These are phyloP conservation scores for Dorcoceras hygrometricum DNA, from an alignment of 257 asterid genomes.

Conservation along the genomic window DNA sequence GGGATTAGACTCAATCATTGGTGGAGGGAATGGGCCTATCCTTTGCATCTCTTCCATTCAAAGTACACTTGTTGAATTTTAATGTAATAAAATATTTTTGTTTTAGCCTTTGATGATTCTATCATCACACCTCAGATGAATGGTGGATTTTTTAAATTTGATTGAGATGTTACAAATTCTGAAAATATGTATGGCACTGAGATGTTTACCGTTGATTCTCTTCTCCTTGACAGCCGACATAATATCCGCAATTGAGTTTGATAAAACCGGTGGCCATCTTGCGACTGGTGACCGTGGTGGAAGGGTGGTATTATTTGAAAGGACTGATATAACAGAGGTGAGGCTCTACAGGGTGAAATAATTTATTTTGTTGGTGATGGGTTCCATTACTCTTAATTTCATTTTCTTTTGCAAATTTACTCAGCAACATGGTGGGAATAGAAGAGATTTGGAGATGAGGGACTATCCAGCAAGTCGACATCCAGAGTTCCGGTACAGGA, in stretches of 20 bases:
- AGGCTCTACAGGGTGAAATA: slow-evolving; percentile 12
- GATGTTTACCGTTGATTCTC: slow-evolving; percentile 15
- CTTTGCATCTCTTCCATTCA: no score
- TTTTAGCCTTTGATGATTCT: no score
- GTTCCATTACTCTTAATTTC: slow-evolving; percentile 12
- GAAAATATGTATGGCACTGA: slow-evolving; percentile 15
- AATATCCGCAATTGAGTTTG: slow-evolving; percentile 82
- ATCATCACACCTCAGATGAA: no score
- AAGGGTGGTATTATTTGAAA: slow-evolving; percentile 84
- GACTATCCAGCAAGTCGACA: slow-evolving; percentile 70
- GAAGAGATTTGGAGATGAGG: slow-evolving; percentile 77
- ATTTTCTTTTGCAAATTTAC: slow-evolving; percentile 19
- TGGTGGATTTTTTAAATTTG: not conserved
- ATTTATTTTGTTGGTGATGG: slow-evolving; percentile 20
- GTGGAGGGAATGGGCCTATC: no score
- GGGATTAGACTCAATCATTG: no score
- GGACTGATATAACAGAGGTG: slow-evolving; percentile 75
- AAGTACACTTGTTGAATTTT: no score
- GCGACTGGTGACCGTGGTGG: slow-evolving; percentile 97
- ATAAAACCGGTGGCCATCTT: slow-evolving; percentile 74
- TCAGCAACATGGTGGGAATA: slow-evolving; percentile 64
- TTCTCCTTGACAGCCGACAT: slow-evolving; percentile 65
- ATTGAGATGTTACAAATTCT: slow-evolving; percentile 4
- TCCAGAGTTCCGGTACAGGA: slow-evolving; percentile 95
- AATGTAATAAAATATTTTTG: no score